Percentiles rank a stretch among this genome's conserved stretches.
Conservation (phyloP, 371 early-diverging fungal species). For the Mortierella sp. region DNA sequence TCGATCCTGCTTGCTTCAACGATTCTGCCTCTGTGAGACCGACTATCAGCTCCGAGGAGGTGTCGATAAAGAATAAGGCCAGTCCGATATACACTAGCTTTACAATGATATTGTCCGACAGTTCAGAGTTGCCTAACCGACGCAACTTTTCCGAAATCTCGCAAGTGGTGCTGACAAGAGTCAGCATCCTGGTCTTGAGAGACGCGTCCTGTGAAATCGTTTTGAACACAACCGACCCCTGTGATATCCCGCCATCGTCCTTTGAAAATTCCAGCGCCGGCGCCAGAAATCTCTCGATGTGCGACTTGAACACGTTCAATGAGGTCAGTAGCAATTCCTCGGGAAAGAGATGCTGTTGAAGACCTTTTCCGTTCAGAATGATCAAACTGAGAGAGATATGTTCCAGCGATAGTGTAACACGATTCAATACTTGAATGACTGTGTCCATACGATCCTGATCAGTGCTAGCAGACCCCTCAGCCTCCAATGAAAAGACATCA, state of each 20-base stretch:
- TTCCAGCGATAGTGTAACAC: constrained; percentile 9
- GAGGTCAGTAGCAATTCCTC: constrained; percentile 38
- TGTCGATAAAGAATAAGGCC: constrained; percentile 48
- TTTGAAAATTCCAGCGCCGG: constrained; percentile 41
- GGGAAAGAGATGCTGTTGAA: constrained; percentile 35
- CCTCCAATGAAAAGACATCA: background rate
- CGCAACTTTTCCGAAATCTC: constrained; percentile 25
- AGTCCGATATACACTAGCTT: constrained; percentile 44
- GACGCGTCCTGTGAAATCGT: background rate
- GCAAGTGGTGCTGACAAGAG: constrained; percentile 26
- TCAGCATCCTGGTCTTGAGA: constrained; percentile 15
- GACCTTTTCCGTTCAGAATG: constrained; percentile 18
- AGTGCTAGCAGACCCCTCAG: background rate
- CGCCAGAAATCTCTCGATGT: constrained; percentile 24
- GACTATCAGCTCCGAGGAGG: constrained; percentile 24
- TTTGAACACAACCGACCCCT: constrained; percentile 1
- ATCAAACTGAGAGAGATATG: constrained; percentile 25
- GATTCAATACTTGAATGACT: constrained; percentile 1
- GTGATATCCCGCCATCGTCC: background rate
- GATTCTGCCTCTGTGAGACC: constrained; percentile 38
- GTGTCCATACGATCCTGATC: background rate
- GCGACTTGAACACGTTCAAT: constrained; percentile 25
- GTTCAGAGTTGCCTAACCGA: constrained; percentile 7
- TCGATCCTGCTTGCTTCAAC: constrained; percentile 38
- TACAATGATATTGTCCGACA: constrained; percentile 38